These are phyloP conservation scores for Parascedosporium putredinis DNA, from an alignment of 2,329 filamentous ascomycete genomes.

Conservation along the genomic window DNA sequence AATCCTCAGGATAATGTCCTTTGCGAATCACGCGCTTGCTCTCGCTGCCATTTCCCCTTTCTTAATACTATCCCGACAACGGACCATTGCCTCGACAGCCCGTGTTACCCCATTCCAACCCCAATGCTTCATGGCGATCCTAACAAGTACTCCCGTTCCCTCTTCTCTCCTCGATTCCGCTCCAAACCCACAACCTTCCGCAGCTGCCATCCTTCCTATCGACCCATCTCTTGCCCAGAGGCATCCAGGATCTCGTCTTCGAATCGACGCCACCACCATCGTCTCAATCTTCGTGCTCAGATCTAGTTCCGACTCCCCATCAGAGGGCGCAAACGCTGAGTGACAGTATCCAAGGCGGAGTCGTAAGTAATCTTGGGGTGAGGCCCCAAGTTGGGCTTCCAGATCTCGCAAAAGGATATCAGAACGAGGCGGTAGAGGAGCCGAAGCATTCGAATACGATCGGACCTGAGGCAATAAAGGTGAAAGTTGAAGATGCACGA, in stretches of 20 bases:
- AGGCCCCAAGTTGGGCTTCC: conserved; percentile 43
- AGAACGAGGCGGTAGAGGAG: conserved; percentile 29
- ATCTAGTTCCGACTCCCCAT: conserved; percentile 11
- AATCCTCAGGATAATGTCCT: not conserved
- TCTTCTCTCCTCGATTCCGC: conserved; percentile 29
- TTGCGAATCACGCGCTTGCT: not conserved
- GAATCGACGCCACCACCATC: conserved; percentile 38
- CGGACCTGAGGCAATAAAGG: conserved; percentile 16
- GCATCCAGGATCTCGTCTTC: conserved; percentile 35
- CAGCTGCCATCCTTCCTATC: too few species aligned
- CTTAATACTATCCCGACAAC: not conserved
- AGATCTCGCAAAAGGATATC: conserved; percentile 50
- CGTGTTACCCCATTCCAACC: conserved; percentile 2
- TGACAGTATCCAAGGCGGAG: conserved; percentile 45
- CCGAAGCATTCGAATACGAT: conserved; percentile 11
- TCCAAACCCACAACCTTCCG: too few species aligned
- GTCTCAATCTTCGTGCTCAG: conserved; percentile 41
- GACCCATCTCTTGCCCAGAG: conserved; percentile 45
- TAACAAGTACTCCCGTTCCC: conserved; percentile 21
- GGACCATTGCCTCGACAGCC: conserved; percentile 8
- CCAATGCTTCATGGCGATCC: conserved; percentile 11
- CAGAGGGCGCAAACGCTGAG: conserved; percentile 38
- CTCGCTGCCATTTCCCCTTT: not conserved
- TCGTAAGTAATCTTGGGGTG: conserved; percentile 36
- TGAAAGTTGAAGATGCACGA: conserved; percentile 30